Base-by-base conservation (phyloP, 2,329 filamentous ascomycete species). In the Diaporthe amygdali region DNA sequence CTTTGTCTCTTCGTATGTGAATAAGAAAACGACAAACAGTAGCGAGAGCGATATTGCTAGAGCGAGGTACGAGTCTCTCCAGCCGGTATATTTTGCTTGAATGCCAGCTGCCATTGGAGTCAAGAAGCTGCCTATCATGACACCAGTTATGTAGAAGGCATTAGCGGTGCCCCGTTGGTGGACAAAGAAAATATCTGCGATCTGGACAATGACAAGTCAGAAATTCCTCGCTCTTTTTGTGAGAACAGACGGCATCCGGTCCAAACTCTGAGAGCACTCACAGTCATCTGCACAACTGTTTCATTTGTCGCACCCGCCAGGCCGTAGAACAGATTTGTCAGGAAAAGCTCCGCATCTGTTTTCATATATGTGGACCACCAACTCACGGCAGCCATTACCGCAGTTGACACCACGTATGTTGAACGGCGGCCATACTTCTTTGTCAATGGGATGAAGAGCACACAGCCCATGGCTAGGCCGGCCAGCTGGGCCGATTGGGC, bases 141-240 rank as follows among this genome's bases (percentile, higher is more conserved):
- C 56, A 22, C 25, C 56, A 8, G 56, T 61, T 15, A 61, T 61
- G 2, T 61, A 61, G 39, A 61, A 61, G 5, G 56, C 56, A 32
- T 61, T 61, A 2, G 56, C 59, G 3, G 66, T 46, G 30, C 68
- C 68, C n/a, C 68, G 61, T 37, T 70, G 68, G 37, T 70, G 68
- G 6, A 70, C 68, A 27, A 70, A 70, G 61, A 70, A 70, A n/a
- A 70, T 15, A 22, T 70, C 68, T 17, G 59, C 68, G 14, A 70
- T 61, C 56, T 61, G 9, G 39, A 32, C 9, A 1, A 12, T 46
- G 27, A n/a, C 15, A 10, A 22, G 20, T 46, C n/a, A 61, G 52
- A 39, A 22, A 15, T 30, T 25, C 5, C n/a, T 9, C 25, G 17
- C 14, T 44, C 8, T 30, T 27, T 12, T 20, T 30, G n/a, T n/a